Evolutionary conservation across 345 rosid species (phyloP).

Genomic region (Isatis tinctoria): DNA sequence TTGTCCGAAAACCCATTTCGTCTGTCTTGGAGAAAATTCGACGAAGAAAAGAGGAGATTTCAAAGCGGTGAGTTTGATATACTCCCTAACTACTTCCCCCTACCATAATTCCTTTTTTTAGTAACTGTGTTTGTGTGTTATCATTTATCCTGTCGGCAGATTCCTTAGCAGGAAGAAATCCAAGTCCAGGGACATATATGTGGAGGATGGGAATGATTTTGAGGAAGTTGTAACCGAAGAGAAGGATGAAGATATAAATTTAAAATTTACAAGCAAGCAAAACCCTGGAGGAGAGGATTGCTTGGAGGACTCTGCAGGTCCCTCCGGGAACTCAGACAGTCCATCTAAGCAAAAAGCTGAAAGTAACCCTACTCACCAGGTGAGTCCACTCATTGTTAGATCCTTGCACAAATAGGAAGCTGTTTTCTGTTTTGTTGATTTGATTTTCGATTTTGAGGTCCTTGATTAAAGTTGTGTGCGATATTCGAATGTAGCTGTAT

Average conservation of each 20-base stretch:
- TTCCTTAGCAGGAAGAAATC: constrained; percentile 31
- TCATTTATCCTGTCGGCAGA: constrained; percentile 31
- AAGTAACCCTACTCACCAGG: constrained; percentile 32
- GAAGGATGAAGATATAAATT: constrained; percentile 7
- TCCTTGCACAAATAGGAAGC: background rate
- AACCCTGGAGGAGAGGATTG: background rate
- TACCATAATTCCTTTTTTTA: background rate
- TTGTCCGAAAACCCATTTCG: constrained; percentile 71
- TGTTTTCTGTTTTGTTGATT: constrained; percentile 4
- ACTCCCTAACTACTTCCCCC: background rate
- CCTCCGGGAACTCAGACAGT: constrained; percentile 27
- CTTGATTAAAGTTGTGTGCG: background rate
- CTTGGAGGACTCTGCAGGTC: constrained; percentile 28
- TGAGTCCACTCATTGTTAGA: background rate
- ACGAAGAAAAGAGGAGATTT: constrained; percentile 67
- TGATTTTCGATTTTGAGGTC: background rate
- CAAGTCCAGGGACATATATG: constrained; percentile 15
- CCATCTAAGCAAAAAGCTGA: constrained; percentile 24
- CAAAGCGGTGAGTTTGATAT: constrained; percentile 49
- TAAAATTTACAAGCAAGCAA: constrained; percentile 20
- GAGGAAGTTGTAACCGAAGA: constrained; percentile 28
- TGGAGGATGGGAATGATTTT: constrained; percentile 30
- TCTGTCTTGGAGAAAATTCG: constrained; percentile 83
- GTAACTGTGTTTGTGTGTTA: background rate
- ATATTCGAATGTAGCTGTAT: background rate